phyloP scores from a whole-genome alignment of 139 green algal genomes.

The Chlorella sp. region DNA sequence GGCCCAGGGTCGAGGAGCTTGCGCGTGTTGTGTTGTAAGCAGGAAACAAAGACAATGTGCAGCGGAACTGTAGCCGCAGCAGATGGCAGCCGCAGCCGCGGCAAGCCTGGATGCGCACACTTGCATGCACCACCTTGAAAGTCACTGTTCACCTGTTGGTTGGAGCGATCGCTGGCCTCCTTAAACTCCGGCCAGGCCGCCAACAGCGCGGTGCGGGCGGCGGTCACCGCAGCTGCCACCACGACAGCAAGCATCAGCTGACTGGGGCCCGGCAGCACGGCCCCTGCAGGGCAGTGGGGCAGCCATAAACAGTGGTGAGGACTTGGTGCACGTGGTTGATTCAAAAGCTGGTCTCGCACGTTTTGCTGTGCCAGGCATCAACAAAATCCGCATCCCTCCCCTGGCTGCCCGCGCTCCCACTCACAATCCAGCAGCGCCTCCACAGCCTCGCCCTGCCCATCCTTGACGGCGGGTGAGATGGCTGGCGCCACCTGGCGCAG shows the following conservation, averaged over 20 bases:
- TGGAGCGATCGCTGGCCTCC: slow-evolving; percentile 71
- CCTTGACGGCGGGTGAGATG: slow-evolving; percentile 16
- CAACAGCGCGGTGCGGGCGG: slow-evolving; percentile 60
- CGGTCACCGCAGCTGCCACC: slow-evolving; percentile 68
- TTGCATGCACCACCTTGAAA: too few species aligned
- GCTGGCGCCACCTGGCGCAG: slow-evolving; percentile 21
- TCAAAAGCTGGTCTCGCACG: too few species aligned
- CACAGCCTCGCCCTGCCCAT: slow-evolving; percentile 21
- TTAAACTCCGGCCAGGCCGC: slow-evolving; percentile 69
- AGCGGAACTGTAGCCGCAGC: too few species aligned
- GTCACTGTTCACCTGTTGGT: slow-evolving; percentile 61
- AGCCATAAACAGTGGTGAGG: too few species aligned
- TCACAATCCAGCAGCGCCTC: slow-evolving; percentile 30
- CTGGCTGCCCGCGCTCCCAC: too few species aligned
- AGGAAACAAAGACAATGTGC: too few species aligned
- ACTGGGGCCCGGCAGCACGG: neutral
- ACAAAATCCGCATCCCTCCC: too few species aligned
- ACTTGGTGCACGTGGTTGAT: too few species aligned
- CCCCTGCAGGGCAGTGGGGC: neutral
- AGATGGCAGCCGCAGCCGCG: too few species aligned
- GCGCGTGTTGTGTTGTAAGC: too few species aligned
- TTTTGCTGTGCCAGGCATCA: too few species aligned
- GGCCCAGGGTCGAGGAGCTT: neutral
- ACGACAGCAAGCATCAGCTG: slow-evolving; percentile 13
- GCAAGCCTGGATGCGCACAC: too few species aligned